Conservation (phyloP, 257 asterid species). For the Coffea canephora region DNA sequence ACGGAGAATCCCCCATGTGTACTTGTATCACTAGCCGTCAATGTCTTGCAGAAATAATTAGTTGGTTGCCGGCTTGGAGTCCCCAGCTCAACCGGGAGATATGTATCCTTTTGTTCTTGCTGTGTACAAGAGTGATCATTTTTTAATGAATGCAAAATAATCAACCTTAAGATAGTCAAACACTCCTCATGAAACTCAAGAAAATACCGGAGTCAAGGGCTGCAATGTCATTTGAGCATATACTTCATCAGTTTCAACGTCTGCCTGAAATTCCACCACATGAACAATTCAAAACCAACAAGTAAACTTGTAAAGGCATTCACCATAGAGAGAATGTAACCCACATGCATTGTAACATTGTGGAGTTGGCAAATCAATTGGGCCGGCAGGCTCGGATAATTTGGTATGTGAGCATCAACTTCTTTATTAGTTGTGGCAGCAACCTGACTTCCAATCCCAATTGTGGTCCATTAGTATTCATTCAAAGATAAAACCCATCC, state of each 20-base stretch:
- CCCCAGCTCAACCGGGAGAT: slow-evolving; percentile 88
- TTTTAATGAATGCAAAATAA: slow-evolving; percentile 12
- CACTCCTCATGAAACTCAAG: slow-evolving; percentile 1
- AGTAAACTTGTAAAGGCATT: slow-evolving; percentile 17
- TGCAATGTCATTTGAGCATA: slow-evolving; percentile 98
- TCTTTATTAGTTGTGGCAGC: slow-evolving; percentile 93
- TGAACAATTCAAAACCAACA: slow-evolving; percentile 21
- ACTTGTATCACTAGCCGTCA: slow-evolving; percentile 96
- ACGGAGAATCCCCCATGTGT: slow-evolving; percentile 98
- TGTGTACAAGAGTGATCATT: slow-evolving; percentile 25
- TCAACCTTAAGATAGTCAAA: slow-evolving; percentile 12
- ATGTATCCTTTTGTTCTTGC: slow-evolving; percentile 94
- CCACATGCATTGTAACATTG: slow-evolving; percentile 95
- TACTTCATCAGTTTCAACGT: slow-evolving; percentile 95
- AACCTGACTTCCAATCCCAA: slow-evolving; percentile 55
- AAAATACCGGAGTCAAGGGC: slow-evolving; percentile 76
- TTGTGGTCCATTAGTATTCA: slow-evolving; percentile 27
- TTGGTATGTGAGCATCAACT: slow-evolving; percentile 89
- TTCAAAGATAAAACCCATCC: slow-evolving; percentile 14
- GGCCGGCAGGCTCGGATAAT: slow-evolving; percentile 85
- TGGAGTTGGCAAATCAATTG: slow-evolving; percentile 98
- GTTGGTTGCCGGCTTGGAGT: slow-evolving; percentile 87
- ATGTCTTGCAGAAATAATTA: slow-evolving; percentile 92
- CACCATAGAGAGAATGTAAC: slow-evolving; percentile 39
- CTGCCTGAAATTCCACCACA: slow-evolving; percentile 68